Evolutionary conservation across 2,329 filamentous ascomycete genomes (phyloP), one percentile per base, ranked within the genome.

Genomic region (Penicillium olsonii): DNA sequence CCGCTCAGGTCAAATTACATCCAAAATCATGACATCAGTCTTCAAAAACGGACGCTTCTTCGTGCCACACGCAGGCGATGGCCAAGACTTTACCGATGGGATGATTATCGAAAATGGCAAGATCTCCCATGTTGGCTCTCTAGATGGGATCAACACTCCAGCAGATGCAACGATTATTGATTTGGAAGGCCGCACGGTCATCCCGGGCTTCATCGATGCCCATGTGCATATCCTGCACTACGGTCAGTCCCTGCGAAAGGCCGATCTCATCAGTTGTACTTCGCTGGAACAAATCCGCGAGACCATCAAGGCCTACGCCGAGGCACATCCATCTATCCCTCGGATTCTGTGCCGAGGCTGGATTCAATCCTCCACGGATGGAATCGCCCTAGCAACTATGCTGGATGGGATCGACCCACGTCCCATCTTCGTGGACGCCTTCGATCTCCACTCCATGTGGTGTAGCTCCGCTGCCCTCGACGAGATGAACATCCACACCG

Each of bases 391-490:
- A 39, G 74, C 75, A 1, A 72, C 63, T 20, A 74, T 75, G 70
- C 54, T 80, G 20, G 76, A 79, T 53, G 76, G 75, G 53, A 62
- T 79, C 7, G 76, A 78, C 51, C 57, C 69, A 0, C 67, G 76
- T 26, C 76, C 77, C 0, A 77, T 79, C 33, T 78, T 71, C 52
- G 74, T 80, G 43, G 72, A 78, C 33, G 65, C 76, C 0, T 76
- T 76, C 38, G 76, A 79, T 47, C 61, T 79, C n/a, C 77, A 79
- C 56, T 79, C 76, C 0, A 71, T 72, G 24, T 80, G 77, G 77
- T 78, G 76, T 53, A 79, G 75, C 52, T 73, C 68, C 17, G 69
- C 75, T 3, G 77, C 76, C 1, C 57, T 80, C 17, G 53, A 69
- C 29, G 77, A 78, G 56, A 69, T 80, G 62, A 67, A 67, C 1